Base-by-base conservation (phyloP, 129 eudicot genomes). In the Cynara cardunculus region DNA sequence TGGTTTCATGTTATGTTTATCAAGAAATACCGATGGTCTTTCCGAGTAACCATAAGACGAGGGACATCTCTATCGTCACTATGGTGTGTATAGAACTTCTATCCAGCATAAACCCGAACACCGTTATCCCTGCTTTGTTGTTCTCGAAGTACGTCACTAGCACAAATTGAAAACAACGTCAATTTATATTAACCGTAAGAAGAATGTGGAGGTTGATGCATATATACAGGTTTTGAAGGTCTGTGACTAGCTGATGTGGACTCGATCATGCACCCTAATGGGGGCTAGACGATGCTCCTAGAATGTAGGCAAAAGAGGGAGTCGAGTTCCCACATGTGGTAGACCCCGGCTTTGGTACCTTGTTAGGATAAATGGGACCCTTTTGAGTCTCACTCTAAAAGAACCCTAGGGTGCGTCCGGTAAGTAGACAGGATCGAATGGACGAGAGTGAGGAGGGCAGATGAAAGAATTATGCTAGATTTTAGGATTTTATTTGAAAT, bases 91-190 rank as follows among this genome's bases (percentile, higher is more conserved):
- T 88, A 0, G 89, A 88, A 12, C 82, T 79, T 74, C 98, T 85
- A 56, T 94, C 98, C 78, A 94, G 85, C 95, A 91, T 89, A 82
- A 89, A 94, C 7, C 98, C 98, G 39, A 78, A 94, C n/a, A 94
- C 71, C 4, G 97, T 94, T 27, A 94, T 89, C 49, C 98, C 98
- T 35, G 97, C 98, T 89, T 87, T 87, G 69, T 94, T 91, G 85
- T 91, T 86, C 89, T 91, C 98, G 53, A 94, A 87, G 69, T 94
- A 91, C 12, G 90, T 88, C 85, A 91, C 98, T 94, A 80, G 18
- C 46, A 26, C 74, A 76, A 46, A 25, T 16, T 12, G 4, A 27
- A 71, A 75, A 74, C 69, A 37, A 11, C 59, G 9, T 78, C 49
- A 69, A n/a, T 19, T n/a, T 14, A 32, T 81, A 32, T 64, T 32